phyloP scores from a whole-genome alignment of 106 monocot genomes.

The Platanthera zijinensis region DNA sequence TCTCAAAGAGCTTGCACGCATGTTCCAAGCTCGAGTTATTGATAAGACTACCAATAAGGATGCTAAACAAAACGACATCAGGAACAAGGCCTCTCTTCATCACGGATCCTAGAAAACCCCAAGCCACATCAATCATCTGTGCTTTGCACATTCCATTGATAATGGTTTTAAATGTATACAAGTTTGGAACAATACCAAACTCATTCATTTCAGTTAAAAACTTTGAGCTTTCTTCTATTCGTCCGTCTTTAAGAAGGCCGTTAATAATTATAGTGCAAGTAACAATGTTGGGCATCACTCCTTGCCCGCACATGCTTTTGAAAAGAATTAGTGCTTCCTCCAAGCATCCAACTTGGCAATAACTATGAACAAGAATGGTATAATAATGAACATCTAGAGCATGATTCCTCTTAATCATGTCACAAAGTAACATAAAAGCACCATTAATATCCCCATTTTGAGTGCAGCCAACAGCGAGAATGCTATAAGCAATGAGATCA shows the following conservation, averaged over 20 bases:
- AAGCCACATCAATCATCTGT: not conserved
- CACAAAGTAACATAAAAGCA: not conserved
- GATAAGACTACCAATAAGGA: slow-evolving; percentile 4
- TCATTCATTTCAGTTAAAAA: not conserved
- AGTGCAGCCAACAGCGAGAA: slow-evolving; percentile 11
- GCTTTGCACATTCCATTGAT: slow-evolving; percentile 16
- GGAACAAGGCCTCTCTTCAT: slow-evolving; percentile 12
- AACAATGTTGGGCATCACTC: slow-evolving; percentile 17
- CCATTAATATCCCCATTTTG: slow-evolving; percentile 8
- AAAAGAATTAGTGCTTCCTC: slow-evolving; percentile 1
- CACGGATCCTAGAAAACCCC: slow-evolving; percentile 12
- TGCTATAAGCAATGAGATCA: slow-evolving; percentile 15
- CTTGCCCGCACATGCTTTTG: slow-evolving; percentile 1
- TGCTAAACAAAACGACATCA: slow-evolving; percentile 15
- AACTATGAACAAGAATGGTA: slow-evolving; percentile 8
- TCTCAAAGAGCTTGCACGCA: slow-evolving; percentile 6
- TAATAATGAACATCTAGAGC: slow-evolving; percentile 9
- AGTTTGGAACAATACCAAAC: slow-evolving; percentile 4
- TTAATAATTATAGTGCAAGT: slow-evolving; percentile 19
- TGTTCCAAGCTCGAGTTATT: slow-evolving; percentile 4
- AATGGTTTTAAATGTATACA: slow-evolving; percentile 2
- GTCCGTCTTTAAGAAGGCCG: not conserved
- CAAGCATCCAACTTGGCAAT: slow-evolving; percentile 3
- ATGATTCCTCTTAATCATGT: slow-evolving; percentile 7
- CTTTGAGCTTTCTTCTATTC: not conserved